These are phyloP conservation scores for Usnea hakonensis DNA, from an alignment of 495 filamentous ascomycete species.

Conservation along the genomic window DNA sequence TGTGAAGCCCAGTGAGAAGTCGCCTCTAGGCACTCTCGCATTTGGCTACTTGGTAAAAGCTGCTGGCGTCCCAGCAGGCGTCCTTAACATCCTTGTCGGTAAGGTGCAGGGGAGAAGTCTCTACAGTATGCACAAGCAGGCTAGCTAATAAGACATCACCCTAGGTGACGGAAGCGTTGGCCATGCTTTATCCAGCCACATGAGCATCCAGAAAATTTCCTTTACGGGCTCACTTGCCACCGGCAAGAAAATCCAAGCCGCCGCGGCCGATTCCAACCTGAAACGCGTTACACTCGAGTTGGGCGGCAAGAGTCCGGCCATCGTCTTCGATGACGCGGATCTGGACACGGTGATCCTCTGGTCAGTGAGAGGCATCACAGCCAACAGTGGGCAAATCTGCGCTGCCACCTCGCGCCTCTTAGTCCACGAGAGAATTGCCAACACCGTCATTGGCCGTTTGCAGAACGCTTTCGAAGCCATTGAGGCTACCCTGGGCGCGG, in stretches of 20 bases:
- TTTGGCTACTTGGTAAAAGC: too few relatives aligned
- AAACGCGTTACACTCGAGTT: slow-evolving; percentile 54
- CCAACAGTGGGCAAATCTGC: not conserved
- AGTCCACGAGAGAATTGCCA: not conserved
- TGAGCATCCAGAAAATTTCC: slow-evolving; percentile 56
- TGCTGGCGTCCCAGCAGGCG: too few relatives aligned
- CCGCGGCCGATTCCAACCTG: slow-evolving; percentile 47
- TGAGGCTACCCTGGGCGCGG: not conserved
- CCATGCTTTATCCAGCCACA: too few relatives aligned
- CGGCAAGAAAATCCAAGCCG: slow-evolving; percentile 56
- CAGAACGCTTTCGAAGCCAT: not conserved
- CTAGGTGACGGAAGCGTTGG: too few relatives aligned
- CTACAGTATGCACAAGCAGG: too few relatives aligned
- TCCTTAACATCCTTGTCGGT: too few relatives aligned
- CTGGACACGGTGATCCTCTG: slow-evolving; percentile 31
- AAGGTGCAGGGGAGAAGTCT: too few relatives aligned
- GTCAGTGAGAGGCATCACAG: not conserved
- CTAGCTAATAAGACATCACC: too few relatives aligned
- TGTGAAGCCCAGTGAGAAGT: too few relatives aligned
- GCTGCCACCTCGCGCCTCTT: not conserved
- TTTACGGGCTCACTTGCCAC: slow-evolving; percentile 62
- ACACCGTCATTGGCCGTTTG: not conserved
- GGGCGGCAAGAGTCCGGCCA: slow-evolving; percentile 62
- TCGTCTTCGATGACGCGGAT: slow-evolving; percentile 59
- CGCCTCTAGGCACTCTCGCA: too few relatives aligned